Evolutionary conservation across 2,329 filamentous ascomycete genomes (phyloP).

Genomic region (Diplocarpon mali): DNA sequence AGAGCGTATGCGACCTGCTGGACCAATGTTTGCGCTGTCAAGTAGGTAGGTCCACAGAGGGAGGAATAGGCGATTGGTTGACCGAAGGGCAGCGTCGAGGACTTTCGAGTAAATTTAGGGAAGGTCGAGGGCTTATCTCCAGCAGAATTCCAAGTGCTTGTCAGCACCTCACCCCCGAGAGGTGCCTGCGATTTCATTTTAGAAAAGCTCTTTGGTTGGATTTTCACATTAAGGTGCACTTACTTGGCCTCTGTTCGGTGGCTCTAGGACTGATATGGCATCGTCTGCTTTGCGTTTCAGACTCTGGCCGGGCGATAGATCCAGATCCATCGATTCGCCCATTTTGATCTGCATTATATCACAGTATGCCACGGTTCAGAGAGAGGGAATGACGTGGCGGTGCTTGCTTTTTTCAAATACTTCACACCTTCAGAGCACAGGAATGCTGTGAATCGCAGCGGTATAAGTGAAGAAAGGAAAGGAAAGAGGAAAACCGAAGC

Average conservation of each 20-base stretch:
- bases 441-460: no score
- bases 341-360: slow-evolving; percentile 7
- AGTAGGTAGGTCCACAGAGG: slow-evolving; percentile 81
- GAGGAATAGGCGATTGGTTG: slow-evolving; percentile 41
- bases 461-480: background rate
- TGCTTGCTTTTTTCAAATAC: no score
- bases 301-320: slow-evolving; percentile 13
- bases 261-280: slow-evolving; percentile 13
- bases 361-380: no score
- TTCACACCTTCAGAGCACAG: no score
- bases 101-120: slow-evolving; percentile 27
- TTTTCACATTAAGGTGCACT: background rate
- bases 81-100: slow-evolving; percentile 46
- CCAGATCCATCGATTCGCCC: slow-evolving; percentile 21
- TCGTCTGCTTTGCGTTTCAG: slow-evolving; percentile 23
- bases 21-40: slow-evolving; percentile 84
- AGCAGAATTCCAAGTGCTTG: slow-evolving; percentile 25
- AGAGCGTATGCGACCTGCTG: slow-evolving; percentile 93
- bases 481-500: background rate
- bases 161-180: slow-evolving; percentile 19
- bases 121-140: slow-evolving; percentile 16
- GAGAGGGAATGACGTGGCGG: no score
- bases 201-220: slow-evolving; percentile 2
- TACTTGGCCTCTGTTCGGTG: slow-evolving; percentile 13
- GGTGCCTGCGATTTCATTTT: slow-evolving; percentile 17